phyloP scores from a whole-genome alignment of 2,329 filamentous ascomycete species.

The Plectosphaerella plurivora region DNA sequence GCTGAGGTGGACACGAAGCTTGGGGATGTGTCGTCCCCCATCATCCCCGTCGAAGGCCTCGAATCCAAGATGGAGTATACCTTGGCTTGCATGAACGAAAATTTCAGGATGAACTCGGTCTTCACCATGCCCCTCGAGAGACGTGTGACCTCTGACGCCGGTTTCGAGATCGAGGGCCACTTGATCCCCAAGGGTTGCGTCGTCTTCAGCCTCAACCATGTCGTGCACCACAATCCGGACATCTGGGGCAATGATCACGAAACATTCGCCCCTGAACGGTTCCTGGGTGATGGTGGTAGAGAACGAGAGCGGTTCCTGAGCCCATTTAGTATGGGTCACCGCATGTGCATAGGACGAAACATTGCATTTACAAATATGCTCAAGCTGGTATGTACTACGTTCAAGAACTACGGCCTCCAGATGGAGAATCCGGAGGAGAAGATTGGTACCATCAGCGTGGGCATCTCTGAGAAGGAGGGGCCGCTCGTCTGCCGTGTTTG shows the following conservation, averaged over 20 bases:
- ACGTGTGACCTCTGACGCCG: not conserved
- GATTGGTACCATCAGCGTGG: not conserved
- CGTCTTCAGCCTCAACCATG: not conserved
- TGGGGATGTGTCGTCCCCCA: not conserved
- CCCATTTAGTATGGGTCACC: not conserved
- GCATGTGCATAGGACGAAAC: not conserved
- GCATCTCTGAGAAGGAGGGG: not conserved
- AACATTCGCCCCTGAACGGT: not conserved
- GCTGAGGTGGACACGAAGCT: not conserved
- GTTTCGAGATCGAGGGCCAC: not conserved
- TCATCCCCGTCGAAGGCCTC: not conserved
- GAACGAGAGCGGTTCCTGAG: not conserved
- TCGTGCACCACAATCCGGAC: not conserved
- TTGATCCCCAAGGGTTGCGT: not conserved
- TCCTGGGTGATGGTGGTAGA: not conserved
- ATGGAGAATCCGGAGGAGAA: not conserved
- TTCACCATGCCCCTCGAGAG: slow-evolving; percentile 3
- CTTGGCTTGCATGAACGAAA: slow-evolving; percentile 1
- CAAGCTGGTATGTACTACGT: not conserved
- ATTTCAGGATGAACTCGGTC: slow-evolving; percentile 3
- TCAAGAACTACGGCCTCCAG: not conserved
- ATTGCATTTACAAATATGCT: not conserved
- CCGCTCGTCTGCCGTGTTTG: not conserved
- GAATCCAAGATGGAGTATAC: not conserved
- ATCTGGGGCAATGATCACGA: not conserved